These are phyloP conservation scores for Chloromonas sp. DNA, from an alignment of 163 green algal genomes.

Conservation along the genomic window DNA sequence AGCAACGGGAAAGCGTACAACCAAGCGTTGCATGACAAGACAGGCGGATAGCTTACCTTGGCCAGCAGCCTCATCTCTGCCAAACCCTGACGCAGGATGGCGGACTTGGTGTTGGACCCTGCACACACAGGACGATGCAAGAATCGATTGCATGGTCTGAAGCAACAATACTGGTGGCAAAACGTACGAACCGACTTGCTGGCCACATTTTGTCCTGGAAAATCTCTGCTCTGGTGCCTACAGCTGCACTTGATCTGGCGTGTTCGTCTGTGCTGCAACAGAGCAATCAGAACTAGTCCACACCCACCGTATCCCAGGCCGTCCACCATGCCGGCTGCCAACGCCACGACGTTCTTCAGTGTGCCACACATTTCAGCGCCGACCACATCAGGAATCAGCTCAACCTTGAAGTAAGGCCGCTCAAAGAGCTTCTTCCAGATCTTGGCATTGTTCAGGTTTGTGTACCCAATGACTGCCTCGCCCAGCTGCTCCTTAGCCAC, in stretches of 20 bases:
- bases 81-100: constrained; percentile 65
- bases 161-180: too few species aligned
- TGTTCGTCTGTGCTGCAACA: background rate
- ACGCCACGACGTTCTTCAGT: constrained; percentile 78
- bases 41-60: constrained; percentile 20
- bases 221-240: background rate
- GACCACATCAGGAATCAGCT: constrained; percentile 49
- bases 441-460: constrained; percentile 39
- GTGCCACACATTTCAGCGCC: constrained; percentile 78
- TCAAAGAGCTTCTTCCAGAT: constrained; percentile 64
- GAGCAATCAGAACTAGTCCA: background rate
- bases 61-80: constrained; percentile 59
- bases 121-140: background rate
- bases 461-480: constrained; percentile 52
- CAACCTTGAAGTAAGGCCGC: constrained; percentile 58
- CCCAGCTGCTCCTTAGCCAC: constrained; percentile 26
- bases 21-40: background rate
- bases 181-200: too few species aligned
- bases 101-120: constrained; percentile 62
- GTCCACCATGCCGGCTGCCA: constrained; percentile 68
- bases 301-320: constrained; percentile 45
- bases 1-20: too few species aligned
- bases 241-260: background rate
- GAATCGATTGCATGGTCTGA: background rate
- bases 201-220: too few species aligned